A percentile compares a stretch with the other conserved stretches of the same genome.
Evolutionary conservation across 164 flowering plant genomes (phyloP).

Genomic region (Akebia trifoliata): DNA sequence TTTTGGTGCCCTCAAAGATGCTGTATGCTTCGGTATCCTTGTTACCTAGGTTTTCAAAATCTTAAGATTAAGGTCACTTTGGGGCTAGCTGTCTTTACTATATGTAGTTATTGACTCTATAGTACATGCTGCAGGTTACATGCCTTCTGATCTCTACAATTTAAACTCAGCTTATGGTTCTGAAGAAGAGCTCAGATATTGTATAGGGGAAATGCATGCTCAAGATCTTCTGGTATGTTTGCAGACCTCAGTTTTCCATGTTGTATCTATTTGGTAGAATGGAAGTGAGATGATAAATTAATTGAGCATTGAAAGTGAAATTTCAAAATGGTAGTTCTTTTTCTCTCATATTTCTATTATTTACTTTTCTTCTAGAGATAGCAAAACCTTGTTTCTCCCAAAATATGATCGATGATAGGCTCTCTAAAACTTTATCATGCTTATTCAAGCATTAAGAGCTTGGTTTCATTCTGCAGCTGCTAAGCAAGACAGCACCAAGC

Average conservation of each 20-base stretch:
- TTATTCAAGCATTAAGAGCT: not conserved
- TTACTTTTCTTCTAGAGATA: too few relatives aligned
- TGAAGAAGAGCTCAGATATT: slow-evolving; percentile 48
- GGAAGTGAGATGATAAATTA: not conserved
- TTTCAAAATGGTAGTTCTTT: not conserved
- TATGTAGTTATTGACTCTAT: not conserved
- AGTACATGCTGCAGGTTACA: slow-evolving; percentile 41
- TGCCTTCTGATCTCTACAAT: slow-evolving; percentile 69
- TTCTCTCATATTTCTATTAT: not conserved
- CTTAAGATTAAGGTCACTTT: not conserved
- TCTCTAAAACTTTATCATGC: too few relatives aligned
- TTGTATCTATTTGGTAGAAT: not conserved
- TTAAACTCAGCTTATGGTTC: slow-evolving; percentile 65
- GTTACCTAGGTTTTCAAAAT: not conserved
- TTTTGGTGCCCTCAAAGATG: too few relatives aligned
- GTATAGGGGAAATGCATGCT: slow-evolving; percentile 53
- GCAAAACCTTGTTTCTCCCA: too few relatives aligned
- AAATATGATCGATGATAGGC: too few relatives aligned
- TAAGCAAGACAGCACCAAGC: too few relatives aligned
- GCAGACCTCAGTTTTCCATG: not conserved
- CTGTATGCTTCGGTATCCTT: too few relatives aligned
- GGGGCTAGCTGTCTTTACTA: not conserved
- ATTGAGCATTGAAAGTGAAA: not conserved
- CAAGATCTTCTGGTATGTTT: slow-evolving; percentile 54
- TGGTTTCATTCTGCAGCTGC: too few relatives aligned